Evolutionary conservation across 805 yeast species (phyloP).

Genomic region (Pichia deserticola): DNA sequence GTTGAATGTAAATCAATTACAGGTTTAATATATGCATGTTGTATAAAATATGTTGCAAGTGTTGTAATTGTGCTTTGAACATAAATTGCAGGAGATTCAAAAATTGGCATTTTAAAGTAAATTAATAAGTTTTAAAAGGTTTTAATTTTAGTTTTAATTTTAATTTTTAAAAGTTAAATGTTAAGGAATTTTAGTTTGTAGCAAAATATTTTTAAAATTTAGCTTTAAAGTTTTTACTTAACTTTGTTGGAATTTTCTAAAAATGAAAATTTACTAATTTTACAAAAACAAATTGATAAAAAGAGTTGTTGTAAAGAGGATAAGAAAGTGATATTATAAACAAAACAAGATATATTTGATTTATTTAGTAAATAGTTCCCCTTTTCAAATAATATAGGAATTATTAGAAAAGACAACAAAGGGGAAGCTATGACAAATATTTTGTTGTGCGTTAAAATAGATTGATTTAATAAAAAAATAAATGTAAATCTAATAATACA

Average conservation of each 20-base stretch:
- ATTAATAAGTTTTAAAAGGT: neutral
- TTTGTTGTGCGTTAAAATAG: no score
- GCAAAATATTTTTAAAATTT: neutral
- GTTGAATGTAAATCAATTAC: constrained; percentile 33
- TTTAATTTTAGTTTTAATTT: no score
- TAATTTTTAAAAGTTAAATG: no score
- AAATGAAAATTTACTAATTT: neutral
- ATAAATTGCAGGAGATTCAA: constrained; percentile 43
- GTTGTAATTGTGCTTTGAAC: constrained; percentile 35
- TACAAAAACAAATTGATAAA: no score
- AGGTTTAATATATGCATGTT: constrained; percentile 34
- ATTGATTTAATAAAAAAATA: no score
- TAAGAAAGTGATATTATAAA: neutral
- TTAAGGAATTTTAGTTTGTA: neutral
- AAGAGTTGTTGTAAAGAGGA: neutral
- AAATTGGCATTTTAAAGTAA: constrained; percentile 28
- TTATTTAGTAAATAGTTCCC: no score
- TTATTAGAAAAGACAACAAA: no score
- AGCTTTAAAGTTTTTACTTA: neutral
- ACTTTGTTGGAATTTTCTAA: neutral
- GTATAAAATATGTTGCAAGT: constrained; percentile 35
- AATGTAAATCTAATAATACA: no score
- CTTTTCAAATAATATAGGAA: no score
- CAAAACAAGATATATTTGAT: neutral
- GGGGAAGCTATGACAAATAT: no score